Conservation (phyloP, 257 asterid species). For the Solanum phureja region DNA sequence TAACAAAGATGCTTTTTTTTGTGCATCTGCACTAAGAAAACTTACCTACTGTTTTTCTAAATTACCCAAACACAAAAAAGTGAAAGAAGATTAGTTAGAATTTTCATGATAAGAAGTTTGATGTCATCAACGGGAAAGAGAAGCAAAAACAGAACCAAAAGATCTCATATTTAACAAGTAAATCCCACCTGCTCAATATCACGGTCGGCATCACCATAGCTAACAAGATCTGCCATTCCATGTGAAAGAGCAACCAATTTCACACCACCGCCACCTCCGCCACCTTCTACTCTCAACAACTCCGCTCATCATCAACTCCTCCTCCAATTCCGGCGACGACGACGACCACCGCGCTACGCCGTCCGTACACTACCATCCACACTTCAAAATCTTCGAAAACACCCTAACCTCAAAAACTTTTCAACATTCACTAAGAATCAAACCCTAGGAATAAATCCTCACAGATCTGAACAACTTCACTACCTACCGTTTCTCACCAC, state of each 20-base stretch:
- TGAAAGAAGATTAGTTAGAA: background rate
- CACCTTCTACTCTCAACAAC: slow-evolving; percentile 40
- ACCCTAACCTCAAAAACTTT: slow-evolving; percentile 9
- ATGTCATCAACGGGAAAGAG: background rate
- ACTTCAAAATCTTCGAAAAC: slow-evolving; percentile 19
- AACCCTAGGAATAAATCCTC: slow-evolving; percentile 5
- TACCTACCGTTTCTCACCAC: background rate
- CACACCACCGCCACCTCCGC: slow-evolving; percentile 62
- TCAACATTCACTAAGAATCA: slow-evolving; percentile 3
- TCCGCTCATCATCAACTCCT: slow-evolving; percentile 77
- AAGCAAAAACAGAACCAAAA: background rate
- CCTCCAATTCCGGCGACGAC: slow-evolving; percentile 5
- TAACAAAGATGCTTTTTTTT: background rate
- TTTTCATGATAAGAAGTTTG: background rate
- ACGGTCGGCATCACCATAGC: slow-evolving; percentile 71
- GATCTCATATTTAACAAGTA: background rate
- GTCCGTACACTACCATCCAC: slow-evolving; percentile 65
- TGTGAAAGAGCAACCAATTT: slow-evolving; percentile 63
- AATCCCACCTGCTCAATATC: slow-evolving; percentile 69
- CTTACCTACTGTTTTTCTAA: background rate
- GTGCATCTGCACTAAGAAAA: background rate
- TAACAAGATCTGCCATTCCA: slow-evolving; percentile 99
- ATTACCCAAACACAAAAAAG: background rate
- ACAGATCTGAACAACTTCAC: slow-evolving; percentile 20
- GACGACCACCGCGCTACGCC: slow-evolving; percentile 30